Percentiles rank a stretch among this genome's conserved stretches.
phyloP scores from a whole-genome alignment of 176 grass and related monocot species.

The Chloris gayana region DNA sequence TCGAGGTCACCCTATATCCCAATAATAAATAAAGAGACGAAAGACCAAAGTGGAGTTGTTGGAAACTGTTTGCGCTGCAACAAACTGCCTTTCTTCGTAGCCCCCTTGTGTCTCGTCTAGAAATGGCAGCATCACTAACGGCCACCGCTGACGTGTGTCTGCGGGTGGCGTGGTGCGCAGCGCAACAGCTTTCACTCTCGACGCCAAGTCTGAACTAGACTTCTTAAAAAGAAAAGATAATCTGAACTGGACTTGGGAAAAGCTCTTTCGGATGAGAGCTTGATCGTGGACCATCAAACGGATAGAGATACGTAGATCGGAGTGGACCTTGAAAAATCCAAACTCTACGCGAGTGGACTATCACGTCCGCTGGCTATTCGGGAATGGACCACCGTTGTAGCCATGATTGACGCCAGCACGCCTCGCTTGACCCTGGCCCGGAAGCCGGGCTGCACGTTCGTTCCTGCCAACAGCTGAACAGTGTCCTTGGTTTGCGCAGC shows the following conservation, averaged over 20 bases:
- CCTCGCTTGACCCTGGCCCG: background rate
- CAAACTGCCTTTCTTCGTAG: background rate
- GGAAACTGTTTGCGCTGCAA: constrained; percentile 2
- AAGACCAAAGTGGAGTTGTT: constrained; percentile 15
- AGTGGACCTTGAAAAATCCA: constrained; percentile 17
- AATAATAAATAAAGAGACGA: too few species aligned
- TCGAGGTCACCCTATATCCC: background rate
- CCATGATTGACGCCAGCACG: background rate
- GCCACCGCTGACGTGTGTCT: background rate
- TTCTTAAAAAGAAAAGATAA: background rate
- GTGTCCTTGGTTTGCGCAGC: background rate
- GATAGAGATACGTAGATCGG: constrained; percentile 4
- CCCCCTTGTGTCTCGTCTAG: background rate
- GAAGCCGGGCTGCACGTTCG: background rate
- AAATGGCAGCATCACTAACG: constrained; percentile 13
- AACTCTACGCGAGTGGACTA: background rate
- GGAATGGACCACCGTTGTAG: constrained; percentile 6
- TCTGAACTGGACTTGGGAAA: constrained; percentile 27
- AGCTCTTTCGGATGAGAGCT: background rate
- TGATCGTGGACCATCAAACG: background rate
- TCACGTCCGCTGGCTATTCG: background rate
- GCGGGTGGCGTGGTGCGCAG: background rate
- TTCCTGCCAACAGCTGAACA: background rate
- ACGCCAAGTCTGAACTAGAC: constrained; percentile 18
- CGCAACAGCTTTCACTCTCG: background rate